phyloP scores from a whole-genome alignment of 2,329 filamentous ascomycete genomes.

The Onygenales sp. region DNA sequence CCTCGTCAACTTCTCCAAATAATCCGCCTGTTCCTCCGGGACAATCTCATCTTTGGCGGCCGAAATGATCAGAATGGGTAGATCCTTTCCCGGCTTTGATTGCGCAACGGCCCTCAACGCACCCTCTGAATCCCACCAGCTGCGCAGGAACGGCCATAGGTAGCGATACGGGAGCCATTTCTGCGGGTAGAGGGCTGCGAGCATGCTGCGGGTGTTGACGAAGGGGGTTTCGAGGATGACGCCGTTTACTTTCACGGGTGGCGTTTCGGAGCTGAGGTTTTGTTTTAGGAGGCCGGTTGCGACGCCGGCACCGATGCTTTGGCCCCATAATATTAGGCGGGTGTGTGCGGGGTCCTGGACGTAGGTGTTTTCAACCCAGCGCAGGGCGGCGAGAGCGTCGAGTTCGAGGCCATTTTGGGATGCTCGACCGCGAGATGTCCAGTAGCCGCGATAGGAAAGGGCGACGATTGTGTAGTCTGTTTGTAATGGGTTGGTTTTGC shows the following conservation, averaged over 20 bases:
- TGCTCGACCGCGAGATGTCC: slow-evolving; percentile 64
- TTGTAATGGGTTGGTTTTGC: neutral
- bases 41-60: slow-evolving; percentile 37
- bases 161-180: slow-evolving; percentile 72
- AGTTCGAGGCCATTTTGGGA: slow-evolving; percentile 60
- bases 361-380: slow-evolving; percentile 47
- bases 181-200: slow-evolving; percentile 64
- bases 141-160: slow-evolving; percentile 64
- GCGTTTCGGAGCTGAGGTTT: slow-evolving; percentile 29
- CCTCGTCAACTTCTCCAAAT: slow-evolving; percentile 26
- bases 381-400: slow-evolving; percentile 56
- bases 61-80: slow-evolving; percentile 30
- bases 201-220: slow-evolving; percentile 59
- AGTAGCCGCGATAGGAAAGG: slow-evolving; percentile 61
- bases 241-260: slow-evolving; percentile 27
- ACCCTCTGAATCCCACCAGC: slow-evolving; percentile 40
- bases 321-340: slow-evolving; percentile 11
- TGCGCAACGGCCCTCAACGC: slow-evolving; percentile 32
- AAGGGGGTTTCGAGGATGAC: slow-evolving; percentile 70
- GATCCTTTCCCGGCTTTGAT: slow-evolving; percentile 5
- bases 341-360: neutral
- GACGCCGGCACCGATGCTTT: slow-evolving; percentile 51
- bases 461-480: slow-evolving; percentile 29
- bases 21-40: slow-evolving; percentile 25
- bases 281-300: slow-evolving; percentile 51